Evolutionary conservation across 306 rosid genomes (phyloP), one percentile per base, ranked within the genome.

Genomic region (Crotalaria pallida): DNA sequence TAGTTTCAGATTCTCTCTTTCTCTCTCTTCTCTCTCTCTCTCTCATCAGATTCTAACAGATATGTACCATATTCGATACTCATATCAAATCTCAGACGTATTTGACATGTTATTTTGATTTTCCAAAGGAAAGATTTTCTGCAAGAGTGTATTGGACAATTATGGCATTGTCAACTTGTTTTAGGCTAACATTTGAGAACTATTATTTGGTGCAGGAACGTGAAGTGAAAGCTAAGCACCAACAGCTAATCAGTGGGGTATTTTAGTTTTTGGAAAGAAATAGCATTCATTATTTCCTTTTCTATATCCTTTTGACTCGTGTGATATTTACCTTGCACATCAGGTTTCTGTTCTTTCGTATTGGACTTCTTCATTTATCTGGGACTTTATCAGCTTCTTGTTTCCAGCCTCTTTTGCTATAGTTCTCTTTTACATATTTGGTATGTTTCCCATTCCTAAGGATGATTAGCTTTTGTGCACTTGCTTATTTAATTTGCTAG

Each of bases 211-310:
- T 84, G 84, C 94, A 94, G 98, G 98, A 94, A 67, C 98, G 96
- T 31, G 98, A 94, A 87, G 97, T 91, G 65, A 94, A 88, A 82
- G 96, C 98, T 40, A 90, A 94, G 73, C 96, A 94, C 75, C 98
- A 94, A 51, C 98, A 94, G 65, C 79, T 94, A 78, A 94, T 93
- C 74, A 94, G 98, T 36, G 98, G 98, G 88, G 98, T 90, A 86
- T 65, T 77, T 77, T 69, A 22, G 23, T 75, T 66, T 18, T 47
- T 60, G 12, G 19, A 72, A 59, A 29, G 10, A 63, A 56, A 68
- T 1, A 4, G 15, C 64, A 18, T 47, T 70, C 8, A 27, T 27
- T 40, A 65, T 64, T 21, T 58, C 10, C 48, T 65, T 66, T 16
- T 65, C 10, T 68, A 36, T 56, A 47, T 47, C 31, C 58, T 47